These are phyloP conservation scores for Phytophthora agathidicida DNA, from an alignment of 352 stramenopile genomes.

Conservation along the genomic window DNA sequence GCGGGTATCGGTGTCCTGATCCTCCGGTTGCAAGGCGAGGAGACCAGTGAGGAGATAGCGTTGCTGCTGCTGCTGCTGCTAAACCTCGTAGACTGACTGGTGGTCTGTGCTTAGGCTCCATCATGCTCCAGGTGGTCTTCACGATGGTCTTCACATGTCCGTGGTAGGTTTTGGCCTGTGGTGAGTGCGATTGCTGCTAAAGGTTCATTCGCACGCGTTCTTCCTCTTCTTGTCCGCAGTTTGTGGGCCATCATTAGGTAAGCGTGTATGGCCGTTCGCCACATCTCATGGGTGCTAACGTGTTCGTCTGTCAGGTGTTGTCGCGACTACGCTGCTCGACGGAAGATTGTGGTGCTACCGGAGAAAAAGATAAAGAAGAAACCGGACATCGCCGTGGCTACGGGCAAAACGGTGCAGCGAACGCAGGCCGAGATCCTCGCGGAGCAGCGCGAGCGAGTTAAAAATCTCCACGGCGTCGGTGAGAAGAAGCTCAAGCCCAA, in stretches of 20 bases:
- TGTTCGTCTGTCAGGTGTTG: slow-evolving; percentile 36
- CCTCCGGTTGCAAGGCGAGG: slow-evolving; percentile 51
- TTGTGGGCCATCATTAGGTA: slow-evolving; percentile 83
- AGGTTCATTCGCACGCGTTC: background rate
- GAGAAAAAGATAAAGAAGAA: slow-evolving; percentile 79
- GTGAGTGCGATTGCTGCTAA: background rate
- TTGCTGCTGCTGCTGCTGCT: background rate
- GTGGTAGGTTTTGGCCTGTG: slow-evolving; percentile 47
- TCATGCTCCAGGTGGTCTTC: slow-evolving; percentile 81
- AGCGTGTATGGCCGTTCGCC: background rate
- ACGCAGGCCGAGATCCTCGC: slow-evolving; percentile 85
- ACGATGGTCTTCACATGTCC: slow-evolving; percentile 86
- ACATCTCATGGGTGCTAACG: background rate
- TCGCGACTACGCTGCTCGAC: slow-evolving; percentile 58
- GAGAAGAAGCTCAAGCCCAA: slow-evolving; percentile 73
- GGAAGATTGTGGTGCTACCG: slow-evolving; percentile 64
- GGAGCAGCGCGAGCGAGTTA: slow-evolving; percentile 69
- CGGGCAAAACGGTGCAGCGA: slow-evolving; percentile 58
- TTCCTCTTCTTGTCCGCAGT: slow-evolving; percentile 35
- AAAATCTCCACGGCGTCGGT: slow-evolving; percentile 65
- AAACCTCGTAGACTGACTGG: slow-evolving; percentile 1
- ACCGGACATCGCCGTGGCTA: slow-evolving; percentile 70
- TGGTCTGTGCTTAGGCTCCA: slow-evolving; percentile 51
- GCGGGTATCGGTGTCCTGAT: slow-evolving; percentile 64
- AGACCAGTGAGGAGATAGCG: slow-evolving; percentile 48